A percentile compares a stretch with the other conserved stretches of the same genome.
phyloP scores from a whole-genome alignment of 202 grass and related monocot genomes.

The Setaria italica region DNA sequence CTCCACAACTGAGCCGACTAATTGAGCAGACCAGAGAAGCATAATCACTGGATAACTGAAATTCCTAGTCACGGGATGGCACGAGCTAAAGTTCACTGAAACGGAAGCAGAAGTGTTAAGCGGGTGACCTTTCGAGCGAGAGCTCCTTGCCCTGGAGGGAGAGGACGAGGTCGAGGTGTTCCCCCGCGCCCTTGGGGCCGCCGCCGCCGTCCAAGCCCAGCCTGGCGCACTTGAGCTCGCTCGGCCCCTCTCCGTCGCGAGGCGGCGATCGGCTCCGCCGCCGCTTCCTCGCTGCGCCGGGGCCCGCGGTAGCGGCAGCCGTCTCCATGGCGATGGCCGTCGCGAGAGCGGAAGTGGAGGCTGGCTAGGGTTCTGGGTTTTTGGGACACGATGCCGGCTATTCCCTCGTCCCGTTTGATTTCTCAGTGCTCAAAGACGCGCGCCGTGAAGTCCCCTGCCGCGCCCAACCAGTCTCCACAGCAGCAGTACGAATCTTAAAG shows the following conservation, averaged over 20 bases:
- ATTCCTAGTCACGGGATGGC: background rate
- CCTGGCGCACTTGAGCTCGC: slow-evolving; percentile 6
- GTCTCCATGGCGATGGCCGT: slow-evolving; percentile 38
- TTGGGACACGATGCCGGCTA: slow-evolving; percentile 7
- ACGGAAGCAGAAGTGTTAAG: slow-evolving; percentile 1
- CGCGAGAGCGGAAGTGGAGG: background rate
- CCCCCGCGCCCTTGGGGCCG: slow-evolving; percentile 50
- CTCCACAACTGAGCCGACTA: background rate
- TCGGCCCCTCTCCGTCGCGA: slow-evolving; percentile 10
- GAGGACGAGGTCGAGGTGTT: slow-evolving; percentile 81
- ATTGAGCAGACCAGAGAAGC: slow-evolving; percentile 35
- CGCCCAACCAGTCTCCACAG: too few species aligned
- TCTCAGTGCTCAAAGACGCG: background rate
- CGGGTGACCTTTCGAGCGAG: slow-evolving; percentile 64
- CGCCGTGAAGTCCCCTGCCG: slow-evolving; percentile 17
- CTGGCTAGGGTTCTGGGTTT: slow-evolving; percentile 67
- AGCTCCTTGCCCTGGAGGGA: slow-evolving; percentile 78
- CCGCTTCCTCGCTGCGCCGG: slow-evolving; percentile 45
- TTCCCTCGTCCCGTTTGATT: background rate
- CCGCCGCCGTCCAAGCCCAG: slow-evolving; percentile 15
- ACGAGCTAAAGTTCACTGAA: slow-evolving; percentile 12
- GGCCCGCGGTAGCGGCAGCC: slow-evolving; percentile 21
- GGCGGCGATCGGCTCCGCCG: slow-evolving; percentile 40
- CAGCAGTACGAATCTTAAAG: slow-evolving; percentile 37
- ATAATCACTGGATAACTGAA: slow-evolving; percentile 16